A percentile compares a stretch with the other conserved stretches of the same genome.
Evolutionary conservation across 805 yeast species (phyloP).

Genomic region (Metschnikowia noctiluminum): DNA sequence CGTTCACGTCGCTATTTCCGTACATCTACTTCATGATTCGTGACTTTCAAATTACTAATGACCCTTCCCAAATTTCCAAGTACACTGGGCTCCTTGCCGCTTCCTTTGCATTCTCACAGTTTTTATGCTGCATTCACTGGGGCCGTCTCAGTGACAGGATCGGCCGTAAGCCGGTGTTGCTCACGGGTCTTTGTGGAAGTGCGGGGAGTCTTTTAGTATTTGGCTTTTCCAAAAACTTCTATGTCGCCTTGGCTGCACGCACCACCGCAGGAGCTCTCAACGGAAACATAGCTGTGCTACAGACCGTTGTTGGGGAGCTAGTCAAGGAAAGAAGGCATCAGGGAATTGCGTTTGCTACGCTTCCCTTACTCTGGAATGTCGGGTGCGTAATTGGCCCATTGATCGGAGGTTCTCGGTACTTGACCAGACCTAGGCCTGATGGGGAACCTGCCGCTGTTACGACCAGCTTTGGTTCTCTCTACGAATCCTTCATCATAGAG

Average conservation of each 20-base stretch:
- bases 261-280: conserved; percentile 28
- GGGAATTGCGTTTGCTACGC: conserved; percentile 27
- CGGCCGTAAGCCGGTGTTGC: conserved; percentile 28
- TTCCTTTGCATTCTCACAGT: conserved; percentile 20
- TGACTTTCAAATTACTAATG: conserved; percentile 18
- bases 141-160: conserved; percentile 27
- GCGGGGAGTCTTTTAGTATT: conserved; percentile 24
- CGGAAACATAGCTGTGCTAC: conserved; percentile 31
- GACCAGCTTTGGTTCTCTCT: conserved; percentile 7
- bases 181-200: conserved; percentile 27
- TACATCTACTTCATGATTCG: conserved; percentile 21
- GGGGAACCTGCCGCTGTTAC: neutral
- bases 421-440: conserved; percentile 24
- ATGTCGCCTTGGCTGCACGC: conserved; percentile 28
- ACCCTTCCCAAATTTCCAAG: conserved; percentile 17
- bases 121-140: conserved; percentile 26
- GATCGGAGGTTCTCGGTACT: conserved; percentile 29
- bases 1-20: conserved; percentile 21
- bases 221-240: conserved; percentile 29
- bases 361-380: conserved; percentile 32
- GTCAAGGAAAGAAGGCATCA: conserved; percentile 30
- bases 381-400: conserved; percentile 32
- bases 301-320: conserved; percentile 31
- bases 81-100: conserved; percentile 20
- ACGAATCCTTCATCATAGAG: conserved; percentile 27